phyloP scores from a whole-genome alignment of 495 filamentous ascomycete genomes.

The Trichoderma reesei region DNA sequence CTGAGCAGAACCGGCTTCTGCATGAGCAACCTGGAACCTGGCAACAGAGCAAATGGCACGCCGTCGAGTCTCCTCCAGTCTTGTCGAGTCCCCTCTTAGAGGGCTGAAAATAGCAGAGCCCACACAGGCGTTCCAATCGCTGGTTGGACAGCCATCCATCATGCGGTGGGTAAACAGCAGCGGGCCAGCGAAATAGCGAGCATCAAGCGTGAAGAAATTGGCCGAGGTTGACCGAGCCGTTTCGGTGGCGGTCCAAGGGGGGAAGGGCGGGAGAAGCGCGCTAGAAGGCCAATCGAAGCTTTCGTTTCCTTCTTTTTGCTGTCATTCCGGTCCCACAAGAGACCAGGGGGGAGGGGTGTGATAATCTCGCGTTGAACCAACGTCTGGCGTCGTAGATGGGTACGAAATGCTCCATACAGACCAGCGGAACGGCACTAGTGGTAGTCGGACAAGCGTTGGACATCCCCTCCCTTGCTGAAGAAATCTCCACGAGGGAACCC shows the following conservation, averaged over 20 bases:
- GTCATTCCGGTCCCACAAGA: not conserved
- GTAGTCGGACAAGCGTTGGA: not conserved
- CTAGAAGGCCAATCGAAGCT: conserved; percentile 6
- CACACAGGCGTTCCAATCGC: not conserved
- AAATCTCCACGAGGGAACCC: conserved; percentile 2
- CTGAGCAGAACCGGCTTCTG: not conserved
- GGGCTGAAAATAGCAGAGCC: not conserved
- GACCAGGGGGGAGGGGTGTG: not conserved
- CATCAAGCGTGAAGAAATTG: not conserved
- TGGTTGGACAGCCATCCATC: not conserved
- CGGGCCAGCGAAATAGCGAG: not conserved
- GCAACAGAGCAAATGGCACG: too few relatives aligned
- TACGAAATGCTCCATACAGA: not conserved
- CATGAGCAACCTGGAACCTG: not conserved
- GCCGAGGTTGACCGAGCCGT: conserved; percentile 2
- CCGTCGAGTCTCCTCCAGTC: too few relatives aligned
- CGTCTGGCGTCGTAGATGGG: not conserved
- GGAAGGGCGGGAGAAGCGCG: conserved; percentile 6
- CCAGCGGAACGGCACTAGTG: not conserved
- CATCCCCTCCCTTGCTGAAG: not conserved
- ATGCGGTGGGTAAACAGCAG: not conserved
- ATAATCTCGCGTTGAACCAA: not conserved
- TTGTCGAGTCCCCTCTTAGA: not conserved
- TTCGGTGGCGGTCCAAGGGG: not conserved
- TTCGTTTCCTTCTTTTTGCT: not conserved